Evolutionary conservation across 2,329 filamentous ascomycete genomes (phyloP).

Genomic region (Tympanopsis confertula): DNA sequence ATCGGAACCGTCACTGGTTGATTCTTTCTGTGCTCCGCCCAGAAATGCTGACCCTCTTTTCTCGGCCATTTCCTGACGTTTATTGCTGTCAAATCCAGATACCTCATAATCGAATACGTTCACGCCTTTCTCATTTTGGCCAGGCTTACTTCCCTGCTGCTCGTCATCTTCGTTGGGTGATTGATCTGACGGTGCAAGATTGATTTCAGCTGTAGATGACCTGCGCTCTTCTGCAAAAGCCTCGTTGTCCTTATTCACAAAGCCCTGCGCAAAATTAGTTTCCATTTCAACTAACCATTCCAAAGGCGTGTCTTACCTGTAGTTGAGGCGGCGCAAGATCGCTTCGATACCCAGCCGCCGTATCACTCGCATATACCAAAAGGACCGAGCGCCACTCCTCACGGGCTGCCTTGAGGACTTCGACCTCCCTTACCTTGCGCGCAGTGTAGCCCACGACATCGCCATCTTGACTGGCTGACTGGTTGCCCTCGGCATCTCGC

Average conservation of each 20-base stretch:
- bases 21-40: neutral
- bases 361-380: slow-evolving; percentile 46
- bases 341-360: slow-evolving; percentile 19
- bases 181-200: no score
- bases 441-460: slow-evolving; percentile 24
- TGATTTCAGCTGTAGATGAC: no score
- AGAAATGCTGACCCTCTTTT: slow-evolving; percentile 5
- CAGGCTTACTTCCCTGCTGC: slow-evolving; percentile 5
- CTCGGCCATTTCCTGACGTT: slow-evolving; percentile 25
- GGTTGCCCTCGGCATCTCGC: slow-evolving; percentile 2
- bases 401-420: slow-evolving; percentile 40
- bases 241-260: slow-evolving; percentile 35
- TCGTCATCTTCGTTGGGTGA: no score
- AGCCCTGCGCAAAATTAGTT: slow-evolving; percentile 16
- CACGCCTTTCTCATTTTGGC: slow-evolving; percentile 8
- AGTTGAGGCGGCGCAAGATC: neutral
- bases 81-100: slow-evolving; percentile 19
- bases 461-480: slow-evolving; percentile 3
- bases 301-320: neutral
- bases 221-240: slow-evolving; percentile 24
- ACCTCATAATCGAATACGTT: slow-evolving; percentile 25
- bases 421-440: slow-evolving; percentile 30
- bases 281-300: no score
- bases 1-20: no score
- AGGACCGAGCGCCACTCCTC: slow-evolving; percentile 38